Evolutionary conservation across 805 yeast genomes (phyloP).

Genomic region (Suhomyces sp.): DNA sequence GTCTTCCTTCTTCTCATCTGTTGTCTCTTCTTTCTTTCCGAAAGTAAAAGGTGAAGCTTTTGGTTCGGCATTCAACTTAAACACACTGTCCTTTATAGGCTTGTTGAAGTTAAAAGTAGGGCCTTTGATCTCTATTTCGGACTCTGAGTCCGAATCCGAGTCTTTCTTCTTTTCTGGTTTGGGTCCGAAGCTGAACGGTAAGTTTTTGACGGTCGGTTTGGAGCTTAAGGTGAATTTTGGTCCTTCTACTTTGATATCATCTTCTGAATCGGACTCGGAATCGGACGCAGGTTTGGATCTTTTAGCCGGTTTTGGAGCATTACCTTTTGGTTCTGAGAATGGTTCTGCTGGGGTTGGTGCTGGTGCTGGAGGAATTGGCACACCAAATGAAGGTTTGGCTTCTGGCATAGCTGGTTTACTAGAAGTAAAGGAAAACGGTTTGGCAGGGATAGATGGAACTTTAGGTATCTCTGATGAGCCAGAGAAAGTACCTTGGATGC

Average conservation of each 20-base stretch:
- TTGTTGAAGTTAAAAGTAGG: conserved; percentile 56
- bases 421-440: neutral
- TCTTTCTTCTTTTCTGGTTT: conserved; percentile 23
- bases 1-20: neutral
- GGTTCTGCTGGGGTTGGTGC: conserved; percentile 5
- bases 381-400: neutral
- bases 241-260: conserved; percentile 32
- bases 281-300: conserved; percentile 4
- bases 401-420: conserved; percentile 1
- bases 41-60: neutral
- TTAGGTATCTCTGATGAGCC: neutral
- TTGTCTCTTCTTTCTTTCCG: neutral
- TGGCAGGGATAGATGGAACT: neutral
- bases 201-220: conserved; percentile 28
- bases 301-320: neutral
- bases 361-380: neutral
- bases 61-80: conserved; percentile 13
- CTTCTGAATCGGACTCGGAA: conserved; percentile 24
- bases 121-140: conserved; percentile 67
- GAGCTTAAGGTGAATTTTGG: conserved; percentile 32
- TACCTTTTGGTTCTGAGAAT: conserved; percentile 1
- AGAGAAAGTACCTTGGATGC: conserved; percentile 19
- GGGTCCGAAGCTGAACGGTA: conserved; percentile 39
- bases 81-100: conserved; percentile 34
- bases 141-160: conserved; percentile 54